Base-by-base conservation (phyloP, 129 eudicot genomes). In the Arctium minus region DNA sequence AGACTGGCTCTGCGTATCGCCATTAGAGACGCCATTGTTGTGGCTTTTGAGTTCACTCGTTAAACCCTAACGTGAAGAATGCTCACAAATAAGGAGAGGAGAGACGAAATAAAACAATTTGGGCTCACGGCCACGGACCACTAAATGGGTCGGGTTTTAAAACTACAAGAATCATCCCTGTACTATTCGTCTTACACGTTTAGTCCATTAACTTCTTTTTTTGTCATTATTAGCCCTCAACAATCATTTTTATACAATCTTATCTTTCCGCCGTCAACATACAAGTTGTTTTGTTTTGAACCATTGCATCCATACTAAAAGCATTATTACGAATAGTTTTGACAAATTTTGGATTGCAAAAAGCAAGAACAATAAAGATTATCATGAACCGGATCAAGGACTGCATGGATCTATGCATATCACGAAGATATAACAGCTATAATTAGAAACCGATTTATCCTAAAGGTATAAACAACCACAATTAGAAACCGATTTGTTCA, bases 1-100 rank as follows among this genome's bases (percentile, higher is more conserved):
- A 70, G 15, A 29, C 5, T 48, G 22, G 82, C 82, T 77, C 82
- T 83, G 78, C 86, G 86, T 30, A 70, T 83, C 56, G 86, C 78
- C 46, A 77, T 83, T 56, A 83, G 82, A 70, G 78, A 83, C 70
- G 86, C 82, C 86, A 83, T 83, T 77, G 72, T 70, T 83, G 78
- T 36, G 78, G 81, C 42, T 83, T 42, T 46, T 68, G 81, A 76
- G 68, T 44, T 76, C 35, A 44, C 8, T 27, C 15, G 67, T 77
- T 83, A 83, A 78, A 83, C 86, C 86, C 86, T 83, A 83, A 30
- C 32, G 81, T 70, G 70, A 53, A 36, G 62, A 13, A 48, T 46
- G 56, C 15, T 46, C 50, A 7, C 12, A 42, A 42, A 2, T 8
- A 8, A 2, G 10, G 12, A 9, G 3, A 46, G 13, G 56, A 46